Base-by-base conservation (phyloP, 306 rosid species). In the Cicer bijugum region DNA sequence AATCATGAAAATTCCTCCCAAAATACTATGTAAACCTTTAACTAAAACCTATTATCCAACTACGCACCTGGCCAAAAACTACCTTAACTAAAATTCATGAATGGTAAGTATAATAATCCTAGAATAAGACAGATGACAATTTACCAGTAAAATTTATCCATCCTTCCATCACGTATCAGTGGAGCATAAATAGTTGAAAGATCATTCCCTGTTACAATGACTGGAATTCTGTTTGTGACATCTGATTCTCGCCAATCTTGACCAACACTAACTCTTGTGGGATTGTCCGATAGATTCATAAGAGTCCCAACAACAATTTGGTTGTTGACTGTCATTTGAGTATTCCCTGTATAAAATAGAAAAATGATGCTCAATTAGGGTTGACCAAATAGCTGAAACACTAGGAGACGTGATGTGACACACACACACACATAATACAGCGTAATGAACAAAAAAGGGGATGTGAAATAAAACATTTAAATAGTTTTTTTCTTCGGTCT, bases 271-370 rank as follows among this genome's bases (percentile, higher is more conserved):
- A 91, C 98, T 83, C 91, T 89, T 37, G 89, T 93, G 66, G 96
- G 98, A 84, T 91, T 91, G 84, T 93, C 98, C 40, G 94, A 82
- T 44, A 93, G 88, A 81, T 93, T 93, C 98, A 93, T 93, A 20
- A 93, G 90, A 74, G 97, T 91, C 83, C 98, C 98, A 80, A 88
- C 92, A 72, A 88, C 98, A 69, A 93, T 93, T 89, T 93, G 98
- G 81, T 91, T 93, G 88, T 93, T 93, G 81, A 93, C 98, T 28
- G 98, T 93, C 97, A 91, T 84, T 82, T 93, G 98, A 82, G 97
- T 93, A 87, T 83, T 80, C 55, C 90, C 98, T 93, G 80, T 1
- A 74, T 44, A 72, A 56, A 87, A 64, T 38, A 75, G 57, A 66
- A 79, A 78, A 47, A 38, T 45, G 68, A 43, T 77, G 47, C 39